Evolutionary conservation across 2,329 filamentous ascomycete species (phyloP), one percentile per base, ranked within the genome.

Genomic region (Beauveria pseudobassiana): DNA sequence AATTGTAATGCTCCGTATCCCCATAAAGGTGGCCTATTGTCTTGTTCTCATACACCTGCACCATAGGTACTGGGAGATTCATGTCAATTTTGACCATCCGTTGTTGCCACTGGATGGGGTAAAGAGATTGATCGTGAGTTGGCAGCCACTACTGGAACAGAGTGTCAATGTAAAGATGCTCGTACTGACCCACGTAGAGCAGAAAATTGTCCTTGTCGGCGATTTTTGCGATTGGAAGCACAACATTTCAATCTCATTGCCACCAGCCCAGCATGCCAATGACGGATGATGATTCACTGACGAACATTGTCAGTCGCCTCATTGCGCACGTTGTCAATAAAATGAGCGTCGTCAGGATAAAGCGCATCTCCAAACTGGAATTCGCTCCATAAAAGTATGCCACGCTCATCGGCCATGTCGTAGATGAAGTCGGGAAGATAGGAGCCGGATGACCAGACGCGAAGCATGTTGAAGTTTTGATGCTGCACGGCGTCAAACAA

Each of bases 351-450:
- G 1, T 82, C 78, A 0, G 85, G 84, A 67, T 87, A 87, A 3
- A 86, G 70, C 0, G 82, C 78, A 68, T 86, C 84, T 12, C 82
- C 80, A 67, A 86, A 87, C 66, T 87, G 77, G 64, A 87, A 87
- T 63, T 87, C 84, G 54, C 79, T 83, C 84, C 84, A 87, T 0
- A 87, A 74, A 7, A 87, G 72, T 5, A 87, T 76, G 1, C 85
- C 85, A 66, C 78, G 77, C 67, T 85, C 82, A 68, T 87, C 84
- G 1, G 84, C 85, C 10, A 86, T 73, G 62, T 87, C 83, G 66
- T 84, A 87, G 63, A 87, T 82, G 64, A 83, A 86, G 64, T 87
- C 83, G 1, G 82, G 83, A 1, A 79, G 75, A 64, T 87, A 87
- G 1, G 81, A 79, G 2, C 84, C 83, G 22, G 79, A 82, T 14